Evolutionary conservation across 345 rosid species (phyloP), one percentile per base, ranked within the genome.

Genomic region (Citrus glauca): DNA sequence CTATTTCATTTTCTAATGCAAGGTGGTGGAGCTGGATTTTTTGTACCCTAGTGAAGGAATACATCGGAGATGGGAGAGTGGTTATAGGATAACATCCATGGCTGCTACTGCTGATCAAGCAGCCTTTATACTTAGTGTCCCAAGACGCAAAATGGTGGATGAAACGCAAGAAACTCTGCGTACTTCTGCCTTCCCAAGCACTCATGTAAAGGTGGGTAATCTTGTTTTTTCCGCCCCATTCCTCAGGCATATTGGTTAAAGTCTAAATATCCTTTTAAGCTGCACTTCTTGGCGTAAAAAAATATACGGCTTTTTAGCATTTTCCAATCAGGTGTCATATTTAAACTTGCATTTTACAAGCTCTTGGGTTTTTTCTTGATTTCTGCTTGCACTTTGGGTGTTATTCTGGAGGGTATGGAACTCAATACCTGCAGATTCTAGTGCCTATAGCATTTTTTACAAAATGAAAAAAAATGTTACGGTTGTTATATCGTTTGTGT

Each of bases 11-110:
- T 71, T 2, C 38, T 77, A 42, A 6, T 66, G 50, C 84, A 83
- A 95, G 99, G 97, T 95, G 50, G 98, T 92, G 81, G 99, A 95
- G 84, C 96, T 95, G 38, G 99, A 95, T 87, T 92, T 95, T 82
- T 83, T 93, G 72, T 95, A 93, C 79, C 98, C 99, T 6, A 93
- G 99, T 70, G 99, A 95, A 81, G 98, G 99, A 66, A 93, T 93
- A 77, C 97, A 93, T 86, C 78, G 93, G 63, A 87, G 97, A 68
- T 95, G 98, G 99, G 99, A 93, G 85, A 85, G 74, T 82, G 96
- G 99, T 67, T 95, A 84, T 82, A 90, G 99, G 76, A 91, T 95
- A 86, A 95, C 99, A 71, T 86, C 98, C 37, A 89, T 91, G 96
- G 99, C 99, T 67, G 96, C 97, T 8, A 92, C 98, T 20, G 83